A percentile compares a stretch with the other conserved stretches of the same genome.
These are phyloP conservation scores for Corylus americana DNA, from an alignment of 306 rosid species.

Conservation along the genomic window DNA sequence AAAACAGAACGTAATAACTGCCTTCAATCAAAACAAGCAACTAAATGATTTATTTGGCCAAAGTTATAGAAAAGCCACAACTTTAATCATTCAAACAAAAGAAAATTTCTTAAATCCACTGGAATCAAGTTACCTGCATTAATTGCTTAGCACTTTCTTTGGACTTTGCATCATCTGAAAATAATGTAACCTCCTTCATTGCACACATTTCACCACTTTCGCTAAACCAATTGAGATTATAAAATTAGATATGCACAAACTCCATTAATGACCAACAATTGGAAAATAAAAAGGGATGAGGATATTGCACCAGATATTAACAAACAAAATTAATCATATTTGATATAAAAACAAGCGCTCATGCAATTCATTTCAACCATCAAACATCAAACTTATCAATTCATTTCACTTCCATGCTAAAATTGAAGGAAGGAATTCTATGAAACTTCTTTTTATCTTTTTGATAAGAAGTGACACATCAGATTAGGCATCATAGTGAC, in stretches of 20 bases:
- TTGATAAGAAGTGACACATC: background rate
- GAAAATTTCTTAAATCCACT: conserved; percentile 12
- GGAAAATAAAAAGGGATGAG: background rate
- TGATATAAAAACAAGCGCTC: background rate
- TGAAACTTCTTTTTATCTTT: background rate
- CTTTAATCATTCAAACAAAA: background rate
- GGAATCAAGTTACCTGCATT: conserved; percentile 65
- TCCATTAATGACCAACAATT: conserved; percentile 2
- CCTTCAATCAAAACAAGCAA: conserved; percentile 35
- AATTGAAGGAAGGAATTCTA: background rate
- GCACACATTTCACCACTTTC: conserved; percentile 99
- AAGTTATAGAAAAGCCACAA: background rate
- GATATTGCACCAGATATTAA: background rate
- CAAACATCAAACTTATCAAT: background rate
- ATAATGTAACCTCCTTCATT: conserved; percentile 97
- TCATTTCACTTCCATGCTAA: background rate
- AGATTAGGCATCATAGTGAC: background rate
- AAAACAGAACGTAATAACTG: conserved; percentile 36
- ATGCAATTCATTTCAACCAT: background rate
- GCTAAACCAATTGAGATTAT: conserved; percentile 43
- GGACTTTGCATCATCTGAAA: conserved; percentile 97
- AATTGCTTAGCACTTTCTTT: conserved; percentile 95
- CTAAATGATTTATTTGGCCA: conserved; percentile 13
- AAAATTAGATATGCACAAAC: conserved; percentile 21
- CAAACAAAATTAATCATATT: background rate